A percentile compares a stretch with the other conserved stretches of the same genome.
Evolutionary conservation across 2,329 filamentous ascomycete species (phyloP).

Genomic region (Pyrenochaeta sp.): DNA sequence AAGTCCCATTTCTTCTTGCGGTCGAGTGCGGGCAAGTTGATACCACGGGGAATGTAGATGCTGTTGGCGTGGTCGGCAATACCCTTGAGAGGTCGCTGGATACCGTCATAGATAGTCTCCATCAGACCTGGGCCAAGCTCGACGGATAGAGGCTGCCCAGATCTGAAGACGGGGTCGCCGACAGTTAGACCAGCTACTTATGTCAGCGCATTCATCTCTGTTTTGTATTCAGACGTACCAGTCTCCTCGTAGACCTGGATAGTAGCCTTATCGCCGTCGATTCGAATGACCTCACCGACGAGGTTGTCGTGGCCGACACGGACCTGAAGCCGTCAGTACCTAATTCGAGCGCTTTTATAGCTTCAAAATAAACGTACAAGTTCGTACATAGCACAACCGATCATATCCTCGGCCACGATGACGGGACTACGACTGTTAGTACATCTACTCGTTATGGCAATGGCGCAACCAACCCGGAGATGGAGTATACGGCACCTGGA

Average conservation of each 20-base stretch:
- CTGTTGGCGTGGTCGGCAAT: slow-evolving; percentile 80
- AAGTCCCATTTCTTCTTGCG: slow-evolving; percentile 97
- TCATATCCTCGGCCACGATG: slow-evolving; percentile 97
- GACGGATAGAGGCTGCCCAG: slow-evolving; percentile 95
- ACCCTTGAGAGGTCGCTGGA: slow-evolving; percentile 89
- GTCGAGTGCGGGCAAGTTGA: slow-evolving; percentile 85
- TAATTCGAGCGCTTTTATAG: background rate
- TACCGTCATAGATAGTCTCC: slow-evolving; percentile 99
- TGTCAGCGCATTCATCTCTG: slow-evolving; percentile 15
- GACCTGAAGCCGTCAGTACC: slow-evolving; percentile 63
- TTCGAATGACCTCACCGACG: slow-evolving; percentile 97
- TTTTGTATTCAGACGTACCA: slow-evolving; percentile 62
- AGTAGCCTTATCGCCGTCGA: slow-evolving; percentile 92
- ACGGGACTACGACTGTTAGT: slow-evolving; percentile 69
- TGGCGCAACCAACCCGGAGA: slow-evolving; percentile 64
- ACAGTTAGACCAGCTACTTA: slow-evolving; percentile 88
- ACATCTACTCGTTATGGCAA: slow-evolving; percentile 17
- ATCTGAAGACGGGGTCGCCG: slow-evolving; percentile 88
- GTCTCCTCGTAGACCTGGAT: slow-evolving; percentile 99
- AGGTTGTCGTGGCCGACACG: slow-evolving; percentile 91
- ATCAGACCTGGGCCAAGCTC: slow-evolving; percentile 96
- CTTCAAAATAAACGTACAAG: slow-evolving; percentile 66
- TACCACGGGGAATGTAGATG: slow-evolving; percentile 98
- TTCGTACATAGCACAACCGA: slow-evolving; percentile 99
- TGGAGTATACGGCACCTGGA: slow-evolving; percentile 71